These are phyloP conservation scores for Pelargonium australe DNA, from an alignment of 441 rosid genomes.

Conservation along the genomic window DNA sequence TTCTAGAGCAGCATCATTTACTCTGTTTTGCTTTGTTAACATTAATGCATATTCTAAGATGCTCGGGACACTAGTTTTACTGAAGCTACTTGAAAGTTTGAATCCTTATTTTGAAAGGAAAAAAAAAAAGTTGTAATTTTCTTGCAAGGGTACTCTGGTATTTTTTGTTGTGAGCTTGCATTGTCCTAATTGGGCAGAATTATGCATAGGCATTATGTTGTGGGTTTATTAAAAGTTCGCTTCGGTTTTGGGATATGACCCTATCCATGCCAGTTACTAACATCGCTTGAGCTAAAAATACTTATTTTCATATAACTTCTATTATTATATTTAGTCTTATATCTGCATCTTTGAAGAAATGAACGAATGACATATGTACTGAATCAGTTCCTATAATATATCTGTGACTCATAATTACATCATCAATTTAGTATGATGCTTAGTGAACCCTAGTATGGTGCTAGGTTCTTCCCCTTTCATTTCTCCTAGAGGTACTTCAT, in stretches of 20 bases:
- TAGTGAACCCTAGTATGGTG: background rate
- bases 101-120: background rate
- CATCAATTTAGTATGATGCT: background rate
- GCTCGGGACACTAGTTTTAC: background rate
- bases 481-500: background rate
- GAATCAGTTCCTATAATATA: slow-evolving; percentile 8
- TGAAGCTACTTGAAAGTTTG: background rate
- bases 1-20: background rate
- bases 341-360: slow-evolving; percentile 1
- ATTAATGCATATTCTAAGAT: background rate
- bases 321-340: background rate
- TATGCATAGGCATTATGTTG: slow-evolving; percentile 3
- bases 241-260: background rate
- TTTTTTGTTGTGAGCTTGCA: slow-evolving; percentile 4
- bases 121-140: background rate
- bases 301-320: background rate
- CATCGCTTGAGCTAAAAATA: background rate
- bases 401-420: slow-evolving; percentile 2
- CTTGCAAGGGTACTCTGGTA: slow-evolving; percentile 3
- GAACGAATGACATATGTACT: background rate
- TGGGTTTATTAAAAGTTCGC: background rate
- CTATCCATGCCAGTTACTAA: background rate
- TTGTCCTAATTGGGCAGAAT: background rate
- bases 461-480: background rate
- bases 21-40: background rate